These are phyloP conservation scores for Beta lomatogona DNA, from an alignment of 179 eudicot genomes.

Conservation along the genomic window DNA sequence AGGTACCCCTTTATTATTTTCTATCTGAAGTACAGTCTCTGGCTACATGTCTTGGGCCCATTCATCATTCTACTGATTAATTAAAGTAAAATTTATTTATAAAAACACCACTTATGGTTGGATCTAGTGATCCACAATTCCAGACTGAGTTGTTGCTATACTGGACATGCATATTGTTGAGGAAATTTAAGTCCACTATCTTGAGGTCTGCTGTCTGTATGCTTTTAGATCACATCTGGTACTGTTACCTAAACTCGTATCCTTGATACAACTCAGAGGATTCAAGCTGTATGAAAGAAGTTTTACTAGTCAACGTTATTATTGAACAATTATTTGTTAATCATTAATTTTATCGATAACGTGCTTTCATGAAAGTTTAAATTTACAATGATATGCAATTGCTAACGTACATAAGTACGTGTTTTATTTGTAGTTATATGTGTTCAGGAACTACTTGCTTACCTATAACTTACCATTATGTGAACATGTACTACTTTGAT, in stretches of 20 bases:
- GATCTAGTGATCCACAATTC: not conserved
- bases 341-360: not conserved
- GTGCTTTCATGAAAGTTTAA: not conserved
- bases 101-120: not conserved
- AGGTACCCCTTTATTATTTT: slow-evolving; percentile 51
- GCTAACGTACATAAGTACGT: not conserved
- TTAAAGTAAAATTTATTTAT: not conserved
- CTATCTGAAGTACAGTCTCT: slow-evolving; percentile 12
- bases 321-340: too few relatives aligned
- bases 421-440: not conserved
- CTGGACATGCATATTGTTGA: slow-evolving; percentile 5
- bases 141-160: not conserved
- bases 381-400: not conserved
- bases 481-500: not conserved
- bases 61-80: not conserved
- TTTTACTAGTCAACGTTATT: not conserved
- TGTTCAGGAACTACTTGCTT: not conserved
- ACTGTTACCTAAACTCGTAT: not conserved
- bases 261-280: not conserved
- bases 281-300: not conserved
- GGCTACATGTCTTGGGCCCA: not conserved
- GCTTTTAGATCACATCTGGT: not conserved
- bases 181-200: not conserved
- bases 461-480: not conserved
- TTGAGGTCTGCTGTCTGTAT: not conserved